Evolutionary conservation across 2,329 filamentous ascomycete species (phyloP), one percentile per base, ranked within the genome.

Genomic region (Talaromyces pinophilus): DNA sequence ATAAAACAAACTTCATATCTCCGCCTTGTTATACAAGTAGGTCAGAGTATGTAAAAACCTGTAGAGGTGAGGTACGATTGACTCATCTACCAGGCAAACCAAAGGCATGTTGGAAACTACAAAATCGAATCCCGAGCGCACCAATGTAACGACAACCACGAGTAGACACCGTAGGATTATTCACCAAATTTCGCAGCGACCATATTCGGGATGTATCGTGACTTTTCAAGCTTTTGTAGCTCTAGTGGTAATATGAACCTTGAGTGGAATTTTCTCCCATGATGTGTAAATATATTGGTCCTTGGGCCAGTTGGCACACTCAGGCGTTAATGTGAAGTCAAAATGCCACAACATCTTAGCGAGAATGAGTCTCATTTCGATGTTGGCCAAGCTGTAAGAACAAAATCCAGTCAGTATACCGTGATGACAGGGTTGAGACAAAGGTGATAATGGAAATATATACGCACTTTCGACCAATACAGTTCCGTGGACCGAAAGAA

Each of bases 341-440:
- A 85, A 86, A 62, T 82, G 82, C 71, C 77, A 85, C 0, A 86
- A 68, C 7, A 86, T 69, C 3, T 79, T 79, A 0, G 81, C 79
- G 7, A 86, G 72, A 44, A 85, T 81, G 4, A 84, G 72, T 5
- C 84, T 77, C 77, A 85, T 82, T 69, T 86, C 83, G n/a, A 81
- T 76, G 63, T 83, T 83, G 2, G 83, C 83, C 52, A 86, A 73
- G 65, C 82, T 84, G 59, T 52, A 13, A 28, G 15, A 19, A 7
- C 5, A 10, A 1, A 25, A 25, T 30, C 3, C 33, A 15, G 54
- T 57, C n/a, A 57, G 54, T n/a, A 38, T 38, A 22, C 8, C 6
- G 8, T 35, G 50, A 52, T 30, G 25, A 11, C 13, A 54, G 28
- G n/a, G 11, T 35, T 19, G 4, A 22, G 17, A 30, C 3, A 17